phyloP scores from a whole-genome alignment of 441 rosid genomes.

The Arabidopsis lyrata region DNA sequence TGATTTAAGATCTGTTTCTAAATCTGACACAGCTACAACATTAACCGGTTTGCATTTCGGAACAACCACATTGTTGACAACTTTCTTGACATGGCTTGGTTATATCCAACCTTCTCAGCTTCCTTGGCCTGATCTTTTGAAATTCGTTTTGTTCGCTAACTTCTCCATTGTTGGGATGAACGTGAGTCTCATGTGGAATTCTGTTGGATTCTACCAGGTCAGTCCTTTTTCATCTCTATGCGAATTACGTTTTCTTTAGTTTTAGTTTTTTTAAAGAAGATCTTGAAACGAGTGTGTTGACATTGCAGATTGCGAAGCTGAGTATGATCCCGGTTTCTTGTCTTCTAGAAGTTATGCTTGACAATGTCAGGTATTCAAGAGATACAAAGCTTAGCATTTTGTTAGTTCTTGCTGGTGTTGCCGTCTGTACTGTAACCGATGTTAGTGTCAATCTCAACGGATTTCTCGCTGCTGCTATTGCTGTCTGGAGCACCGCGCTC shows the following conservation, averaged over 20 bases:
- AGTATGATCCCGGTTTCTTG: slow-evolving; percentile 99
- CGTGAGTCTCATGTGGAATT: slow-evolving; percentile 98
- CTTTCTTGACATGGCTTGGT: slow-evolving; percentile 80
- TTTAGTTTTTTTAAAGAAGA: too few species aligned
- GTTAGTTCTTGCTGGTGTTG: slow-evolving; percentile 93
- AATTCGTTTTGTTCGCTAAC: slow-evolving; percentile 88
- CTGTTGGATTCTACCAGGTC: slow-evolving; percentile 99
- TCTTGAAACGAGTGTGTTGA: slow-evolving; percentile 19
- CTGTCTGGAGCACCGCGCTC: slow-evolving; percentile 96
- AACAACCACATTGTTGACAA: slow-evolving; percentile 86
- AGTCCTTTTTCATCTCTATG: slow-evolving; percentile 23
- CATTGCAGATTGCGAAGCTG: slow-evolving; percentile 87
- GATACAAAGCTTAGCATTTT: slow-evolving; percentile 97
- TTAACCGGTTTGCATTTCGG: slow-evolving; percentile 97
- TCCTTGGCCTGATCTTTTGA: slow-evolving; percentile 76
- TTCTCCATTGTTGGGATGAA: slow-evolving; percentile 99
- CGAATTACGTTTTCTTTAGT: slow-evolving; percentile 9
- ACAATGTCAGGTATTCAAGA: slow-evolving; percentile 90
- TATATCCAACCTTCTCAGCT: slow-evolving; percentile 82
- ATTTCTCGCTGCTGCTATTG: slow-evolving; percentile 83
- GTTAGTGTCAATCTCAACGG: slow-evolving; percentile 96
- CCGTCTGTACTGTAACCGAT: slow-evolving; percentile 97
- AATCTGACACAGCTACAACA: slow-evolving; percentile 80
- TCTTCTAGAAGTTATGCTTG: slow-evolving; percentile 89
- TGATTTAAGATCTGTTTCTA: slow-evolving; percentile 22